Evolutionary conservation across 176 grass and related monocot genomes (phyloP).

Genomic region (Rhynchospora tenuis): DNA sequence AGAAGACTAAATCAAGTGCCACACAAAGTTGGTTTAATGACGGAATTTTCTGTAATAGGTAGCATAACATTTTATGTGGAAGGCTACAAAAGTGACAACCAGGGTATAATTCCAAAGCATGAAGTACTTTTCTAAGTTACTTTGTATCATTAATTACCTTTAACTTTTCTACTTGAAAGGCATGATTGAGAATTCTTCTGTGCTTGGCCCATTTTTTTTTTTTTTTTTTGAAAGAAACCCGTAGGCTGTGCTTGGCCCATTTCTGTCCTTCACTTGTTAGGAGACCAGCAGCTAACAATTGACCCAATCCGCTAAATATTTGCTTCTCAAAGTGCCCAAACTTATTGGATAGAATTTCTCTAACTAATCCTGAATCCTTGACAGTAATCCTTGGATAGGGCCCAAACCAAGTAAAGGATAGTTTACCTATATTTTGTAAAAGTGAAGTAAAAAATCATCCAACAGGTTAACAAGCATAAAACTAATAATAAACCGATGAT

Average conservation of each 20-base stretch:
- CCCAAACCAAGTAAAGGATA: conserved; percentile 61
- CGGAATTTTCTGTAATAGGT: background rate
- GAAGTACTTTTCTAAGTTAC: too few species aligned
- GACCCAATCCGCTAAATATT: background rate
- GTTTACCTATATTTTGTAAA: conserved; percentile 40
- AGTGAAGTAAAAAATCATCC: background rate
- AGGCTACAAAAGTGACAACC: too few species aligned
- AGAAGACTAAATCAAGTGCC: background rate
- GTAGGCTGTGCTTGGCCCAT: too few species aligned
- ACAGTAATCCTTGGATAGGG: conserved; percentile 36
- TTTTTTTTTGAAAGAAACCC: too few species aligned
- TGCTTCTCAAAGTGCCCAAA: conserved; percentile 57
- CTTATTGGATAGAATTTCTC: conserved; percentile 61
- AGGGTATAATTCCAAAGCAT: background rate
- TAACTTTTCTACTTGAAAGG: conserved; percentile 71
- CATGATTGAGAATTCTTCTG: conserved; percentile 60
- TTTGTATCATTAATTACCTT: conserved; percentile 46
- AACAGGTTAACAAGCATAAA: background rate
- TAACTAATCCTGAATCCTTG: conserved; percentile 42
- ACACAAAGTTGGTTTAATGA: background rate
- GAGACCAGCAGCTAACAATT: conserved; percentile 38
- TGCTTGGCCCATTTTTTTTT: too few species aligned
- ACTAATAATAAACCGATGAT: background rate
- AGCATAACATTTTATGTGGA: background rate
- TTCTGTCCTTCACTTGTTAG: conserved; percentile 49